These are phyloP conservation scores for Penicillium hordei DNA, from an alignment of 2,329 filamentous ascomycete species.

Conservation along the genomic window DNA sequence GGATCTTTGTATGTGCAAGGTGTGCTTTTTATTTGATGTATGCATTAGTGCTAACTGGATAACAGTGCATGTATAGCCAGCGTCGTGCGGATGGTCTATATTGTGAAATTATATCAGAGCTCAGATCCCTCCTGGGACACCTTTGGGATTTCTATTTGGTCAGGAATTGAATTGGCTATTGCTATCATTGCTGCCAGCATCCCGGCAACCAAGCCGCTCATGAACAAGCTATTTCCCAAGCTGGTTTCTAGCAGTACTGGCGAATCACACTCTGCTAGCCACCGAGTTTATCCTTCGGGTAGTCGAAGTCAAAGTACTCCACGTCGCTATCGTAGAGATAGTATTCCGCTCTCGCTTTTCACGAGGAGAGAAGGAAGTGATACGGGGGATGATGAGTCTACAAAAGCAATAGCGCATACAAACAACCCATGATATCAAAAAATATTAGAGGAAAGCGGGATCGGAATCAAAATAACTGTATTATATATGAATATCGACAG, in stretches of 20 bases:
- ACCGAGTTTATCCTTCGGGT: background rate
- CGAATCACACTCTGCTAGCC: background rate
- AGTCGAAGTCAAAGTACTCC: background rate
- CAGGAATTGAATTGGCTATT: slow-evolving; percentile 5
- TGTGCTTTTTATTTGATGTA: background rate
- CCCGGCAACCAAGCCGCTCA: background rate
- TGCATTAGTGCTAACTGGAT: background rate
- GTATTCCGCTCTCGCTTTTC: background rate
- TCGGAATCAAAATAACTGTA: background rate
- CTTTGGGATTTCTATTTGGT: slow-evolving; percentile 10
- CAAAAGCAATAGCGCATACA: background rate
- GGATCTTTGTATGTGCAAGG: background rate
- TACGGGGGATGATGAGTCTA: slow-evolving; percentile 1
- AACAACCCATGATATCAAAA: background rate
- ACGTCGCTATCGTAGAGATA: background rate
- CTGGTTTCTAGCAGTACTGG: background rate
- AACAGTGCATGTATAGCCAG: slow-evolving; percentile 15
- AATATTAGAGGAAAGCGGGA: background rate
- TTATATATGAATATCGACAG: background rate
- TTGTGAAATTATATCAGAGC: slow-evolving; percentile 13
- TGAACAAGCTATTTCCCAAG: background rate
- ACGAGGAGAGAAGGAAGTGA: background rate
- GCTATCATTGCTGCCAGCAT: slow-evolving; percentile 1
- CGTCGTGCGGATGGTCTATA: slow-evolving; percentile 12
- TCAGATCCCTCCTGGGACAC: slow-evolving; percentile 13